Base-by-base conservation (phyloP, 495 filamentous ascomycete species). In the Neurospora tetrasperma region DNA sequence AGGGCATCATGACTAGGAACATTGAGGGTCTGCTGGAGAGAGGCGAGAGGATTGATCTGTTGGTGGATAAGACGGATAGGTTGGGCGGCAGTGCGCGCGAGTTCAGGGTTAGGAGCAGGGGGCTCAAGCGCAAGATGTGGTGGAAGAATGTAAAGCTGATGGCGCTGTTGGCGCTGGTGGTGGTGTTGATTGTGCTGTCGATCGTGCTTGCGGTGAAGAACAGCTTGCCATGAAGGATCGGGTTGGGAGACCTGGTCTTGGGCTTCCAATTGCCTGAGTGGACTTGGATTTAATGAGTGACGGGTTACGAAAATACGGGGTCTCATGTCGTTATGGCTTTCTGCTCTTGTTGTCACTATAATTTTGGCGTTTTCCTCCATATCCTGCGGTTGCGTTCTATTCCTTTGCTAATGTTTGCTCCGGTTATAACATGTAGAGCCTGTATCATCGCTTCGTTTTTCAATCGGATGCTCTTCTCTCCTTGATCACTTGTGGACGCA, bases 111-210 rank as follows among this genome's bases (percentile, higher is more conserved):
- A 84, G 94, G 74, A 94, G 91, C 78, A 85, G 92, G 38, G 93
- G 93, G 0, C 80, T 99, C 80, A 92, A 95, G 84, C 86, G 96
- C 81, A 85, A 89, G 78, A 98, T 98, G 96, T 99, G 96, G 96
- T 99, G 95, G 94, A 99, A 99, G 90, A 99, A 99, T 84, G 87
- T 95, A 23, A 96, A 96, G 82, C 75, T 94, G 78, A 98, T 98
- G 94, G 89, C 89, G 43, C 80, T 99, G 77, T 81, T 99, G 76
- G 88, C 86, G 3, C 76, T 98, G 69, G 96, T 98, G 54, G 80
- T 96, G 43, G 81, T 94, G 16, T 91, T 99, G 82, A 88, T 99
- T 83, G 76, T 98, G 42, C 75, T 83, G 66, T 77, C 83, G 38
- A 84, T 86, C 18, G 81, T 86, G 8, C 79, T 86, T 48, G 79